Conservation (phyloP, 768 basidiomycete genomes). For the Heimioporus sp. region DNA sequence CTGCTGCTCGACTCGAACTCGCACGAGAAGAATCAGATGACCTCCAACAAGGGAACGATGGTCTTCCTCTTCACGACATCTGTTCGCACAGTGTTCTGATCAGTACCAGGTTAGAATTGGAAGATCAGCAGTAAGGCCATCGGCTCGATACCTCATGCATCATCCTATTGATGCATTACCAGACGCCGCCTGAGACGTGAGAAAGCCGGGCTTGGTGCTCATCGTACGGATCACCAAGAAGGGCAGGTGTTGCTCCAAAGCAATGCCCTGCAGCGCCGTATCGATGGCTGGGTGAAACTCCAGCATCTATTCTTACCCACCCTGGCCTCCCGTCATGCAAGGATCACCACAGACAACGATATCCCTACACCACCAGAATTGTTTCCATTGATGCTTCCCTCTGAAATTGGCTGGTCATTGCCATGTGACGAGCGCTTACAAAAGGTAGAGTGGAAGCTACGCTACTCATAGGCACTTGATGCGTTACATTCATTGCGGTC, state of each 20-base stretch:
- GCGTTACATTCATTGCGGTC: constrained; percentile 17
- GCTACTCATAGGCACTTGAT: constrained; percentile 15
- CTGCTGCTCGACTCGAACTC: not conserved
- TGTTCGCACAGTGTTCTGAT: not conserved
- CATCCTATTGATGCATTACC: constrained; percentile 18
- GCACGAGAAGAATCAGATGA: not conserved
- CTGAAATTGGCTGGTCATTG: not conserved
- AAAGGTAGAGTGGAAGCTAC: constrained; percentile 4
- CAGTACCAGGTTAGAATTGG: not conserved
- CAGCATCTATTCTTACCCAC: constrained; percentile 7
- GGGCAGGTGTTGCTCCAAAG: not conserved
- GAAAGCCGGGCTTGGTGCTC: not conserved
- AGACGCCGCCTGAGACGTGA: not conserved
- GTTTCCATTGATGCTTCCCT: not conserved
- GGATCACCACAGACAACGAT: not conserved
- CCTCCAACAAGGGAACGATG: constrained; percentile 3
- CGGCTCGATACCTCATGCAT: no score
- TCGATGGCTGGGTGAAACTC: constrained; percentile 3
- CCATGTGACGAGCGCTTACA: not conserved
- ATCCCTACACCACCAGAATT: not conserved
- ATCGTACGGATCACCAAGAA: not conserved
- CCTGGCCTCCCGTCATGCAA: not conserved
- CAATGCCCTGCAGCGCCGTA: constrained; percentile 2
- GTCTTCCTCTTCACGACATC: not conserved
- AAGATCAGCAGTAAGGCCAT: not conserved